These are phyloP conservation scores for Talaromyces adpressus DNA, from an alignment of 495 filamentous ascomycete genomes.

Conservation along the genomic window DNA sequence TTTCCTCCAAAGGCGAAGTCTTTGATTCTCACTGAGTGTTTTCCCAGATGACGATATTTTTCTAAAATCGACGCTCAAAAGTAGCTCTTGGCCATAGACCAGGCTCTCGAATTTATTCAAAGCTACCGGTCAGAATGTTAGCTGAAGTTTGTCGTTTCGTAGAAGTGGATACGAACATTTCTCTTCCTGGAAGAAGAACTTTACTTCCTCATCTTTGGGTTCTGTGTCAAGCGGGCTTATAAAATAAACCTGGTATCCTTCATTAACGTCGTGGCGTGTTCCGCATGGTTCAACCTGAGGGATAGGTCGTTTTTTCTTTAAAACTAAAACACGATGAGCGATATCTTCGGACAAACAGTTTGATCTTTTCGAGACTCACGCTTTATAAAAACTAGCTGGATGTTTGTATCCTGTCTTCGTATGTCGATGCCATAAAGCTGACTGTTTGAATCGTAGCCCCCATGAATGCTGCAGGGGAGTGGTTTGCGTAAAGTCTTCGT, in stretches of 20 bases:
- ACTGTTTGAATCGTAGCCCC: constrained; percentile 3
- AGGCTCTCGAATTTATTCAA: constrained; percentile 4
- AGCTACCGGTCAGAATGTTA: neutral
- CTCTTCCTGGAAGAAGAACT: constrained; percentile 6
- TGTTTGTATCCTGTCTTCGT: neutral
- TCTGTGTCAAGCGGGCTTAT: constrained; percentile 1
- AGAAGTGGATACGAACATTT: neutral
- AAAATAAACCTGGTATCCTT: constrained; percentile 7
- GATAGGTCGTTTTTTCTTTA: constrained; percentile 2
- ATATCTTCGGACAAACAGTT: neutral
- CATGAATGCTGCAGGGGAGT: neutral
- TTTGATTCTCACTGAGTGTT: neutral
- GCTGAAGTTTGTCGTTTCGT: neutral
- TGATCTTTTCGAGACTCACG: neutral
- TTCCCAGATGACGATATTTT: constrained; percentile 4
- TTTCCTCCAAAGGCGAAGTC: constrained; percentile 4
- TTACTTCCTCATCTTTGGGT: neutral
- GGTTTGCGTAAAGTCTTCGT: neutral
- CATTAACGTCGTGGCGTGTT: neutral
- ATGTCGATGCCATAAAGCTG: neutral
- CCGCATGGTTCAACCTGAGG: constrained; percentile 8
- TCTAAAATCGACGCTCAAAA: neutral
- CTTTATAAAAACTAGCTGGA: neutral
- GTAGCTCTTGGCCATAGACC: constrained; percentile 6
- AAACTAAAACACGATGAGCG: neutral